Base-by-base conservation (phyloP, 2,329 filamentous ascomycete genomes). In the Alternaria metachromatica region DNA sequence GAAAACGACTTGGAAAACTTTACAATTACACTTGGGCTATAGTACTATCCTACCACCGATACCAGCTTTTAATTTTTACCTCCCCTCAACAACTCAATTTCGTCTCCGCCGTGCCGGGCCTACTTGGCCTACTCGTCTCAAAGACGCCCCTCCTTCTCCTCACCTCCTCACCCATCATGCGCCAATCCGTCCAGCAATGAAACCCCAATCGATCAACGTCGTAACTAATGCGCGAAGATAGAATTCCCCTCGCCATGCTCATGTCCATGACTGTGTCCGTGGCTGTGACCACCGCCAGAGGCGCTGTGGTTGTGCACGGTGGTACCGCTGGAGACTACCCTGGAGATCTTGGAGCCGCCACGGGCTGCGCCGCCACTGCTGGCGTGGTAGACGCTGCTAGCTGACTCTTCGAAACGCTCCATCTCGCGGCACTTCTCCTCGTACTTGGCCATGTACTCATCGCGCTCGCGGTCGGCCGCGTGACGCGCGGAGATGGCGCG, bases 381-480 rank as follows among this genome's bases (percentile, higher is more conserved):
- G 1, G 67, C 55, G 9, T 68, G 69, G 12, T 67, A 73, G 7
- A 70, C 62, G 15, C 59, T 66, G 15, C 65, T 58, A 1, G 67
- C 67, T 5, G 45, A 65, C 26, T 73, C 71, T 44, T 71, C 68
- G 15, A 68, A 73, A 1, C 68, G 45, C 57, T 73, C 69, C 64
- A 73, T 65, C 37, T 73, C 71, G 2, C 71, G 59, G 30, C 71
- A 72, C 61, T 73, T 73, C 62, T 73, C 70, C 30, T 73, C 70
- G 30, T 72, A 72, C 55, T 70, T 70, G 13, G 65, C 55, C 10
- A 71, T 56, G 26, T 66, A 66, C 30, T 72, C 70, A 44, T 73
- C 71, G 15, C 71, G 62, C 56, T 73, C 71, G 48, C 67, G 70
- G 37, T 73, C 70, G n/a, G 71, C 70, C 8, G 66, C 60, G 45